A percentile compares a stretch with the other conserved stretches of the same genome.
These are phyloP conservation scores for Colletotrichum eremochloae DNA, from an alignment of 2,329 filamentous ascomycete species.

Conservation along the genomic window DNA sequence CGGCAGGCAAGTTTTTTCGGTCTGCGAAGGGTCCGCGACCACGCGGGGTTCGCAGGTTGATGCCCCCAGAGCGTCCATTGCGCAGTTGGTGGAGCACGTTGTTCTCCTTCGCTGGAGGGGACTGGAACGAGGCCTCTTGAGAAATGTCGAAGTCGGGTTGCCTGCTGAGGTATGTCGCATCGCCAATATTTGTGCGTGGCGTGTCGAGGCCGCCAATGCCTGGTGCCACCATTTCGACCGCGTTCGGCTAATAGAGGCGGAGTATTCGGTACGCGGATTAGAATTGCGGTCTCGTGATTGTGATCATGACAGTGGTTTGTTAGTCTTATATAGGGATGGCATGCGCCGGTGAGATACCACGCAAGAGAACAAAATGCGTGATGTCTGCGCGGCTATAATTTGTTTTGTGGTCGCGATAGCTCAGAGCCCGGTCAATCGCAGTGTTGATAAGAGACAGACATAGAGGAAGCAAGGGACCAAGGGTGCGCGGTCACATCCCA, in stretches of 20 bases:
- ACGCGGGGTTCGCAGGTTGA: conserved; percentile 80
- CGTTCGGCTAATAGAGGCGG: conserved; percentile 24
- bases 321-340: conserved; percentile 1
- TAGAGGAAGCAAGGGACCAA: conserved; percentile 32
- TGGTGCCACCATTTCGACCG: conserved; percentile 71
- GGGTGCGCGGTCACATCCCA: conserved; percentile 34
- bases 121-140: conserved; percentile 88
- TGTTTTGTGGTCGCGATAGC: conserved; percentile 25
- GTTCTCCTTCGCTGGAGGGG: conserved; percentile 77
- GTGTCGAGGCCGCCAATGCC: conserved; percentile 81
- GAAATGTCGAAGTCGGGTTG: conserved; percentile 85
- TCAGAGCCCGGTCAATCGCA: conserved; percentile 29
- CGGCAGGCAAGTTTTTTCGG: conserved; percentile 77
- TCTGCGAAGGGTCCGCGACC: conserved; percentile 78
- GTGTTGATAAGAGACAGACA: conserved; percentile 35
- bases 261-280: conserved; percentile 22
- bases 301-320: conserved; percentile 29
- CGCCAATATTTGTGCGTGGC: conserved; percentile 85
- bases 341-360: conserved; percentile 16
- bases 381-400: conserved; percentile 12
- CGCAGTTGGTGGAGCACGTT: conserved; percentile 83
- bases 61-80: conserved; percentile 70
- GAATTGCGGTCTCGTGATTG: conserved; percentile 26
- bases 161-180: conserved; percentile 83
- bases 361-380: conserved; percentile 22